These are phyloP conservation scores for Teunomyces atbi DNA, from an alignment of 805 yeast genomes.

Conservation along the genomic window DNA sequence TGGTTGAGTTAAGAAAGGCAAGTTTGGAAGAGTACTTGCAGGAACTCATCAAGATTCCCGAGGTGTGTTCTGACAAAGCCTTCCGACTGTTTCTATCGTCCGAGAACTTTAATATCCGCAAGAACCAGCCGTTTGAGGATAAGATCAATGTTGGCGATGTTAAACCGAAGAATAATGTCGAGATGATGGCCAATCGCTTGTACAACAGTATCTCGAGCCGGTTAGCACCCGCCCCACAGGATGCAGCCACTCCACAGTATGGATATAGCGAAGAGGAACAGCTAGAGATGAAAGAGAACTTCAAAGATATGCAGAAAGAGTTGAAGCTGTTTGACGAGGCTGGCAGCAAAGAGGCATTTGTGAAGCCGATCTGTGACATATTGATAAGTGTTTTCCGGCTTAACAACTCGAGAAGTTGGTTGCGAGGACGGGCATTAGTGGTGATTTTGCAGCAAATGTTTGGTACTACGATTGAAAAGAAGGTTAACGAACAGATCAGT, in stretches of 20 bases:
- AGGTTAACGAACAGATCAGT: slow-evolving; percentile 47
- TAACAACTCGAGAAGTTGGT: slow-evolving; percentile 66
- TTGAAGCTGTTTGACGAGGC: slow-evolving; percentile 50
- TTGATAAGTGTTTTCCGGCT: slow-evolving; percentile 69
- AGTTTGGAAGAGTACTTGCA: slow-evolving; percentile 64
- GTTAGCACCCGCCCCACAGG: slow-evolving; percentile 5
- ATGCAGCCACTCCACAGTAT: neutral
- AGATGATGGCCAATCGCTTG: slow-evolving; percentile 32
- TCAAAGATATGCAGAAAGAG: slow-evolving; percentile 54
- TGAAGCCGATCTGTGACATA: slow-evolving; percentile 79
- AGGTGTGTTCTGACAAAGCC: slow-evolving; percentile 69
- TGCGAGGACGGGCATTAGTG: slow-evolving; percentile 80
- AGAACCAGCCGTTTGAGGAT: slow-evolving; percentile 25
- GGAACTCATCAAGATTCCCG: slow-evolving; percentile 55
- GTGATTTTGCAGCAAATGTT: slow-evolving; percentile 79
- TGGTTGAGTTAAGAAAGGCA: slow-evolving; percentile 61
- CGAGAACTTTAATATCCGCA: slow-evolving; percentile 49
- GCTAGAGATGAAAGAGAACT: slow-evolving; percentile 24
- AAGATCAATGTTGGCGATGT: slow-evolving; percentile 1
- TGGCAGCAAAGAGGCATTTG: slow-evolving; percentile 41
- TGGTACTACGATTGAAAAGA: slow-evolving; percentile 84
- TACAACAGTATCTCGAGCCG: slow-evolving; percentile 28
- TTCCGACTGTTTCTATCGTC: slow-evolving; percentile 78
- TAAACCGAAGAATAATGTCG: slow-evolving; percentile 18
- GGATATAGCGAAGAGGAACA: slow-evolving; percentile 3